Percentiles rank a stretch among this genome's conserved stretches.
Evolutionary conservation across 495 filamentous ascomycete genomes (phyloP).

Genomic region (Podospora pseudoanserina): DNA sequence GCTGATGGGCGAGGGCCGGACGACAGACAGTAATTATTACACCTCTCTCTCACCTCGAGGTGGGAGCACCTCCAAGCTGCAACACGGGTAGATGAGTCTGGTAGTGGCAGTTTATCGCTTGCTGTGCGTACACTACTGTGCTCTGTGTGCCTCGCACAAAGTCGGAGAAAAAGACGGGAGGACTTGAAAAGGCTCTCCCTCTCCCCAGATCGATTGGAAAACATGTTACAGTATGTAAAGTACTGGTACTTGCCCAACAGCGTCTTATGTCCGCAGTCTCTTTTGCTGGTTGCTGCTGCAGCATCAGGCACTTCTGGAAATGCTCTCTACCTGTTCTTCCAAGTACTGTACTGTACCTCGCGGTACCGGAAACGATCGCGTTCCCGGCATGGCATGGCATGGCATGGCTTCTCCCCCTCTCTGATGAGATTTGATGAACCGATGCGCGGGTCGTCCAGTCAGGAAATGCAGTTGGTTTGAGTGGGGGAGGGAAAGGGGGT

Average conservation of each 20-base stretch:
- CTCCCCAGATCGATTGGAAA: neutral
- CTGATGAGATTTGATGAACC: conserved; percentile 17
- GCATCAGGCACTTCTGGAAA: too few relatives aligned
- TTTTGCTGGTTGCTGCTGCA: too few relatives aligned
- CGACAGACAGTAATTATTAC: neutral
- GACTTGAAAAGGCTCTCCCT: neutral
- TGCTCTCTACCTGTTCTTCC: too few relatives aligned
- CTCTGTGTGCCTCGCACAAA: conserved; percentile 2
- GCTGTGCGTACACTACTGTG: neutral
- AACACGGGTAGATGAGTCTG: neutral
- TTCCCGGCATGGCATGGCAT: conserved; percentile 6
- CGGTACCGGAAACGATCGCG: conserved; percentile 10
- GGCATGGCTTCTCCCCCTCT: neutral
- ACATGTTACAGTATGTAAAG: neutral
- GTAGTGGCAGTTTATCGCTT: neutral
- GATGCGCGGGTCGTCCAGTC: conserved; percentile 4
- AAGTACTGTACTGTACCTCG: neutral
- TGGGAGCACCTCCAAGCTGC: neutral
- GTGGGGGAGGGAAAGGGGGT: neutral
- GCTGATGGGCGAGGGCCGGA: neutral
- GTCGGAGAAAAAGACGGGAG: conserved; percentile 9
- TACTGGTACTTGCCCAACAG: too few relatives aligned
- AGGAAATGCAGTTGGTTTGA: too few relatives aligned
- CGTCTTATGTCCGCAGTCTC: too few relatives aligned
- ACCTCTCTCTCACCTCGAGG: neutral